These are phyloP conservation scores for Hsuehochloa calcarea DNA, from an alignment of 176 grass and related monocot species.

Conservation along the genomic window DNA sequence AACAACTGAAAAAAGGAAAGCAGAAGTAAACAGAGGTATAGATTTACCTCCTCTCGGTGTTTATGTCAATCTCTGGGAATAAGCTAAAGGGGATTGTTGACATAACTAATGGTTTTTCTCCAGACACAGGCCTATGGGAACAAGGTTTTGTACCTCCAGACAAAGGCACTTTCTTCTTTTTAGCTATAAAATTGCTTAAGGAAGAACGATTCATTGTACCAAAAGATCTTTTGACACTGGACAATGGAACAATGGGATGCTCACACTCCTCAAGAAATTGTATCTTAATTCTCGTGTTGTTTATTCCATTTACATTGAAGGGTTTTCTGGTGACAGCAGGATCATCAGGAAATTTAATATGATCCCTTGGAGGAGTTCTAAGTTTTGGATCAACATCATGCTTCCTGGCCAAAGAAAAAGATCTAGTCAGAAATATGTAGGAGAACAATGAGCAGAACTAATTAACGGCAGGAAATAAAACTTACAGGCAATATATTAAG, in stretches of 20 bases:
- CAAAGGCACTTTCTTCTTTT: slow-evolving; percentile 32
- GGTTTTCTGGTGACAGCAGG: slow-evolving; percentile 32
- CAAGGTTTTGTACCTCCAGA: slow-evolving; percentile 18
- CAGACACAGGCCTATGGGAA: not conserved
- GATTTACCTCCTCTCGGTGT: slow-evolving; percentile 44
- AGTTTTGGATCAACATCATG: slow-evolving; percentile 52
- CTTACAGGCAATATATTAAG: slow-evolving; percentile 79
- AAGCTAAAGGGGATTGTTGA: slow-evolving; percentile 29
- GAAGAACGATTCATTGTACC: not conserved
- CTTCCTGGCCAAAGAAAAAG: slow-evolving; percentile 45
- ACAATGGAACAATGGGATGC: not conserved
- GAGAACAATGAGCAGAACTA: not conserved
- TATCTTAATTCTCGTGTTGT: slow-evolving; percentile 29
- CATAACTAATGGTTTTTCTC: slow-evolving; percentile 19
- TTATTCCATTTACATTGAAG: slow-evolving; percentile 37
- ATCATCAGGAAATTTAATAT: slow-evolving; percentile 60
- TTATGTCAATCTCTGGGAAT: slow-evolving; percentile 50
- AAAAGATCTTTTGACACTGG: slow-evolving; percentile 34
- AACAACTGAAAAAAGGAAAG: not conserved
- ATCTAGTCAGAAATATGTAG: not conserved
- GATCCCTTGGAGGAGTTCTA: slow-evolving; percentile 51
- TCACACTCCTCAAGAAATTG: slow-evolving; percentile 8
- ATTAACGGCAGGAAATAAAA: slow-evolving; percentile 6
- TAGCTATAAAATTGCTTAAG: slow-evolving; percentile 7
- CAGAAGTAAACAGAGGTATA: slow-evolving; percentile 2